Evolutionary conservation across 495 filamentous ascomycete genomes (phyloP).

Genomic region (Annulohypoxylon bovei): DNA sequence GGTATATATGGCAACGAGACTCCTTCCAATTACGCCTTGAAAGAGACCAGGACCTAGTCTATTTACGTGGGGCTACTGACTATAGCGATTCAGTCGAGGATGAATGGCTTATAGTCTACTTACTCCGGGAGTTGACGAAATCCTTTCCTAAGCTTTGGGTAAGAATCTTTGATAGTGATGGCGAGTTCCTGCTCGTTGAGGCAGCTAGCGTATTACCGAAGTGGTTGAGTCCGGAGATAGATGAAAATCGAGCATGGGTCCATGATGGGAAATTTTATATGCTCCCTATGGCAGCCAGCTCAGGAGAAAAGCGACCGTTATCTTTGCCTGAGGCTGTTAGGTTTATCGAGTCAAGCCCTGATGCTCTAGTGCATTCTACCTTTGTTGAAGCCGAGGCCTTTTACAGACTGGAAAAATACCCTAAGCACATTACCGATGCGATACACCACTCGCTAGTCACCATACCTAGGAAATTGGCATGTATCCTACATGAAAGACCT

Average conservation of each 20-base stretch:
- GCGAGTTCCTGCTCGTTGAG: conserved; percentile 94
- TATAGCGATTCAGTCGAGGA: conserved; percentile 96
- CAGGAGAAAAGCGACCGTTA: conserved; percentile 56
- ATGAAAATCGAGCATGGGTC: conserved; percentile 86
- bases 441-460: conserved; percentile 76
- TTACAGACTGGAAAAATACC: conserved; percentile 84
- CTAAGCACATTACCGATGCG: conserved; percentile 72
- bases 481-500: conserved; percentile 77
- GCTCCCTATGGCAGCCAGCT: conserved; percentile 63
- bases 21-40: conserved; percentile 67
- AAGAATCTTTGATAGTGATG: conserved; percentile 84
- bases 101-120: conserved; percentile 94
- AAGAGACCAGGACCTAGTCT: conserved; percentile 65
- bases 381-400: conserved; percentile 89
- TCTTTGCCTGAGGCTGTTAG: conserved; percentile 67
- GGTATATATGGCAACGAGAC: conserved; percentile 97
- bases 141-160: conserved; percentile 81
- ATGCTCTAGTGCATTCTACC: conserved; percentile 68
- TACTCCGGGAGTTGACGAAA: conserved; percentile 83
- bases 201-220: conserved; percentile 86
- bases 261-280: conserved; percentile 77
- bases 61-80: conserved; percentile 77
- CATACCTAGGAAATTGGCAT: conserved; percentile 85
- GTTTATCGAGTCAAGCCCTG: conserved; percentile 63
- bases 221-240: conserved; percentile 93